Conservation (phyloP, 805 yeast species). For the Starmera amethionina region DNA sequence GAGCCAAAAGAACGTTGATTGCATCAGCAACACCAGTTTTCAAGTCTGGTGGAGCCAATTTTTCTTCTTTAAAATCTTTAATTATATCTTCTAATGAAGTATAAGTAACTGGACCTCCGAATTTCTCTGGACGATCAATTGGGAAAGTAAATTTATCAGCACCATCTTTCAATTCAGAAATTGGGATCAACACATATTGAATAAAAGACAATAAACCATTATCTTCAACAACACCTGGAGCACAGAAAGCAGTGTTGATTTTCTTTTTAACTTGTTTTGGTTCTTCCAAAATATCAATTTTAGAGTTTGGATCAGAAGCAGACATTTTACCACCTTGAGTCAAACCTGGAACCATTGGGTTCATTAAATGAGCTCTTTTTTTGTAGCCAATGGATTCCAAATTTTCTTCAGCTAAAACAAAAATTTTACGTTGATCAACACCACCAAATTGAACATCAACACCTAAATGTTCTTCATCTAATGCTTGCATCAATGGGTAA, state of each 20-base stretch:
- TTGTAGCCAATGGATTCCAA: slow-evolving; percentile 82
- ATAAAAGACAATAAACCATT: slow-evolving; percentile 86
- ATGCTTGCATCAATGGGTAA: slow-evolving; percentile 97
- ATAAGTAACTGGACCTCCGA: slow-evolving; percentile 87
- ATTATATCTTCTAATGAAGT: slow-evolving; percentile 57
- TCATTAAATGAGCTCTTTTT: slow-evolving; percentile 97
- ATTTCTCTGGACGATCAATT: slow-evolving; percentile 90
- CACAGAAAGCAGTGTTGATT: slow-evolving; percentile 86
- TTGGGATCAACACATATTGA: slow-evolving; percentile 78
- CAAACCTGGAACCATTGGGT: slow-evolving; percentile 97
- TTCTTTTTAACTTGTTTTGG: slow-evolving; percentile 86
- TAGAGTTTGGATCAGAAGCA: slow-evolving; percentile 97
- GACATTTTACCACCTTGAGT: slow-evolving; percentile 98
- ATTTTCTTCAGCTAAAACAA: slow-evolving; percentile 93
- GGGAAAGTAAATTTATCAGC: slow-evolving; percentile 51
- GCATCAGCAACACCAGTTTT: slow-evolving; percentile 86
- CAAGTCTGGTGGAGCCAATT: slow-evolving; percentile 86
- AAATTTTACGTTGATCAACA: slow-evolving; percentile 96
- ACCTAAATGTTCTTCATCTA: slow-evolving; percentile 84
- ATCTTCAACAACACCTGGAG: slow-evolving; percentile 86
- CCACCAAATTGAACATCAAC: slow-evolving; percentile 98
- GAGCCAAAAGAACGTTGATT: slow-evolving; percentile 71
- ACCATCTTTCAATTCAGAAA: slow-evolving; percentile 64
- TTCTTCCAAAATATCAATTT: slow-evolving; percentile 85
- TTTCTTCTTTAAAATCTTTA: slow-evolving; percentile 60